These are phyloP conservation scores for Metschnikowia henanensis DNA, from an alignment of 805 yeast genomes.

Conservation along the genomic window DNA sequence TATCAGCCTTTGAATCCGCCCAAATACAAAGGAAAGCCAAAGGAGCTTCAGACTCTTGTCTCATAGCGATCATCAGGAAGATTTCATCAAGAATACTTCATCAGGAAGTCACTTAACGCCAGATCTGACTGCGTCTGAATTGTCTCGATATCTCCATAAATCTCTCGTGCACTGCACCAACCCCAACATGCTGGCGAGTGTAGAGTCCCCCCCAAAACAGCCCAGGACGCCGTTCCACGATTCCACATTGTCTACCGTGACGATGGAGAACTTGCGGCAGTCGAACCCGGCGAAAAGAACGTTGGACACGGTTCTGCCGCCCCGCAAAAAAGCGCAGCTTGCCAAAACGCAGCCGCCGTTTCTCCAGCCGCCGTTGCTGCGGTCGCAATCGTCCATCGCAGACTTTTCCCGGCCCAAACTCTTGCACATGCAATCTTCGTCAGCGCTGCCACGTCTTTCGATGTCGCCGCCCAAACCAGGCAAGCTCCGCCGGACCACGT, in stretches of 20 bases:
- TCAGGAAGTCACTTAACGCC: too few relatives aligned
- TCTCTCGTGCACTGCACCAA: too few relatives aligned
- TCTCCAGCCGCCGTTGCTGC: constrained; percentile 8
- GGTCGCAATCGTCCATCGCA: constrained; percentile 17
- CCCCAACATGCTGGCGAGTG: constrained; percentile 1
- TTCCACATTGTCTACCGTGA: constrained; percentile 12
- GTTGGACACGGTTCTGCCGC: constrained; percentile 11
- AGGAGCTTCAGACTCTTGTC: too few relatives aligned
- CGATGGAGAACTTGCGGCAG: constrained; percentile 15
- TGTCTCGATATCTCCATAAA: too few relatives aligned
- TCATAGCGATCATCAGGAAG: too few relatives aligned
- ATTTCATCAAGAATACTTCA: too few relatives aligned
- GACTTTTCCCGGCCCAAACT: constrained; percentile 17
- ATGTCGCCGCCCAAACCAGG: constrained; percentile 22
- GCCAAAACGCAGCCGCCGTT: constrained; percentile 11
- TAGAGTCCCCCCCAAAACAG: constrained; percentile 14
- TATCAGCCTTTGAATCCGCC: too few relatives aligned
- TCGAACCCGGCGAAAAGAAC: constrained; percentile 12
- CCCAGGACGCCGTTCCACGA: constrained; percentile 20
- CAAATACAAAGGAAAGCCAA: too few relatives aligned
- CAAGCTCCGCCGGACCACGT: constrained; percentile 19
- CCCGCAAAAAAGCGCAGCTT: constrained; percentile 11
- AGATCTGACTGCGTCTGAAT: too few relatives aligned
- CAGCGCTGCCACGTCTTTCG: constrained; percentile 5
- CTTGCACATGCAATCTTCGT: constrained; percentile 5